Evolutionary conservation across 139 green algal species (phyloP).

Genomic region (Pseudopediastrum boryanum): DNA sequence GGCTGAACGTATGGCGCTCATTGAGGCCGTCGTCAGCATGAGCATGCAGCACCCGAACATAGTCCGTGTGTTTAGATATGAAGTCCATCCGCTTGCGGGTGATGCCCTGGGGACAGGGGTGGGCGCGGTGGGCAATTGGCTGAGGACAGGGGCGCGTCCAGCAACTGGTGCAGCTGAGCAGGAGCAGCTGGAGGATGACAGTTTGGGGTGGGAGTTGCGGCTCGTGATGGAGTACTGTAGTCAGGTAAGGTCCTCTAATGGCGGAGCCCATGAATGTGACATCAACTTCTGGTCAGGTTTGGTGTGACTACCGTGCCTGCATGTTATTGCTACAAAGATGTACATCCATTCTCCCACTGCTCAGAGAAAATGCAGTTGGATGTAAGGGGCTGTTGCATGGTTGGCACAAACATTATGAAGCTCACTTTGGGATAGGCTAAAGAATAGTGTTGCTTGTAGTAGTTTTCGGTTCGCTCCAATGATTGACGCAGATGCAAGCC

Average conservation of each 20-base stretch:
- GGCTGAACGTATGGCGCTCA: background rate
- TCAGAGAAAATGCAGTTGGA: too few relatives aligned
- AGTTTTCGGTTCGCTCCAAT: too few relatives aligned
- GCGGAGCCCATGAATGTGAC: too few relatives aligned
- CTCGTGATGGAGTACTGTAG: slow-evolving; percentile 31
- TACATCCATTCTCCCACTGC: too few relatives aligned
- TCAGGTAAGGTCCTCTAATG: slow-evolving; percentile 23
- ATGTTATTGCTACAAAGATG: too few relatives aligned
- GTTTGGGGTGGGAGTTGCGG: slow-evolving; percentile 15
- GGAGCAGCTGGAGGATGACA: background rate
- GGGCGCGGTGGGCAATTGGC: background rate
- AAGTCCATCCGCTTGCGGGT: background rate
- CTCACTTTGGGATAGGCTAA: too few relatives aligned
- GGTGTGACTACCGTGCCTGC: too few relatives aligned
- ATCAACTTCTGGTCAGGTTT: too few relatives aligned
- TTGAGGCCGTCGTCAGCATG: background rate
- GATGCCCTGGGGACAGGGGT: background rate
- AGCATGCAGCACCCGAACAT: slow-evolving; percentile 7
- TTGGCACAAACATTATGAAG: too few relatives aligned
- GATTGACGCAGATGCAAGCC: too few relatives aligned
- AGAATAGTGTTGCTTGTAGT: too few relatives aligned
- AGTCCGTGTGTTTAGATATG: background rate
- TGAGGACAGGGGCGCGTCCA: background rate
- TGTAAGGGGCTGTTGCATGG: too few relatives aligned
- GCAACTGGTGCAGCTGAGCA: background rate